Evolutionary conservation across 108 stramenopile species (phyloP).

Genomic region (Discostella stelligeroides): DNA sequence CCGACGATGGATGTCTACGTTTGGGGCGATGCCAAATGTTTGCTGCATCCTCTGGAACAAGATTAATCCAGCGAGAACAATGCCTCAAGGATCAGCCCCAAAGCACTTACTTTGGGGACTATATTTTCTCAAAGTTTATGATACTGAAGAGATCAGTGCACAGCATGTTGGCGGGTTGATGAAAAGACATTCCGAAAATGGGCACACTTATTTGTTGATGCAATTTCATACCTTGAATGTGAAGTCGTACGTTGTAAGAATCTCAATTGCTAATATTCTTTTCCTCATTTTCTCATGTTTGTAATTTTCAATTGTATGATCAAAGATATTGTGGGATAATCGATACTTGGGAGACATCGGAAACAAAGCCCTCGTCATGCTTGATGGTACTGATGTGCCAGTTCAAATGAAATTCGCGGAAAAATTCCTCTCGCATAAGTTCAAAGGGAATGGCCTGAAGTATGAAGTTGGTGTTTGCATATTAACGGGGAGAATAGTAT

Average conservation of each 20-base stretch:
- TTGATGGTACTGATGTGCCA: no score
- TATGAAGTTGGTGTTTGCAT: conserved; percentile 39
- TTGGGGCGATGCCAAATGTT: conserved; percentile 12
- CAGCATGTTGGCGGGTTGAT: conserved; percentile 13
- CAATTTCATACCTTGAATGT: conserved; percentile 25
- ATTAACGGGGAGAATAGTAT: conserved; percentile 21
- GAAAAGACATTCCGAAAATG: conserved; percentile 41
- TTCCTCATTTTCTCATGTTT: no score
- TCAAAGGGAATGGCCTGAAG: no score
- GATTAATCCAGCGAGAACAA: conserved; percentile 12
- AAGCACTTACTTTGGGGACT: conserved; percentile 29
- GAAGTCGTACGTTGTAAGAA: conserved; percentile 26
- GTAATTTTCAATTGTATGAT: neutral
- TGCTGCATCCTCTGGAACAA: conserved; percentile 14
- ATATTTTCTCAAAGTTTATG: conserved; percentile 24
- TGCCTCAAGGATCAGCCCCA: neutral
- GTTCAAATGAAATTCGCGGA: conserved; percentile 18
- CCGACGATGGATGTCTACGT: no score
- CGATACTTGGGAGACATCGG: no score
- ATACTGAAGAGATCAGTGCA: conserved; percentile 16
- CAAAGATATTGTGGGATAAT: conserved; percentile 23
- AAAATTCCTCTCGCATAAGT: conserved; percentile 8
- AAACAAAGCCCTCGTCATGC: no score
- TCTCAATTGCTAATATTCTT: no score
- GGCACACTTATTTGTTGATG: conserved; percentile 25